Percentiles rank a stretch among this genome's conserved stretches.
These are phyloP conservation scores for Myriangium duriaei DNA, from an alignment of 2,329 filamentous ascomycete species.

Conservation along the genomic window DNA sequence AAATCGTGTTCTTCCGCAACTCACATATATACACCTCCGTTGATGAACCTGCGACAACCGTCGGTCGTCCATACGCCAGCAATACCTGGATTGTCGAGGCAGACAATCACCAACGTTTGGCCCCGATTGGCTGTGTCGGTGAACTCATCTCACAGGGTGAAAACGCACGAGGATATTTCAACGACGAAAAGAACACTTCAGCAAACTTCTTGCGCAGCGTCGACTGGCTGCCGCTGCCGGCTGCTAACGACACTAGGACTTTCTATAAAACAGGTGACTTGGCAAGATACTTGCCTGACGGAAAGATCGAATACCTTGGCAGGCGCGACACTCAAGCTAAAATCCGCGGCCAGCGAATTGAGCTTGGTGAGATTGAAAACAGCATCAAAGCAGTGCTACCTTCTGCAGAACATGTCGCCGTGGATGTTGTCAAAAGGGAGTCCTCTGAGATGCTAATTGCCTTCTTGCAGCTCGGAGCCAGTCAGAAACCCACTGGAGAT, in stretches of 20 bases:
- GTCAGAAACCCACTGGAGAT: background rate
- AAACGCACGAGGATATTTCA: background rate
- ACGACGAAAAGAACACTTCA: background rate
- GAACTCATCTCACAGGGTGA: constrained; percentile 3
- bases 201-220: background rate
- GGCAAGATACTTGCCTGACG: constrained; percentile 58
- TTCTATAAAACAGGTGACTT: constrained; percentile 36
- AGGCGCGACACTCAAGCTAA: constrained; percentile 27
- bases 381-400: constrained; percentile 16
- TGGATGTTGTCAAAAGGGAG: constrained; percentile 23
- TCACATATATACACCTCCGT: background rate
- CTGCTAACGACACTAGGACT: background rate
- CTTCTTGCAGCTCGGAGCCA: background rate
- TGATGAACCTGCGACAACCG: background rate
- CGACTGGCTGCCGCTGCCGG: background rate
- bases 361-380: constrained; percentile 15
- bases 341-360: constrained; percentile 15
- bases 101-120: constrained; percentile 1
- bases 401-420: constrained; percentile 22
- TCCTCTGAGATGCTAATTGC: constrained; percentile 1
- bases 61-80: background rate
- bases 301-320: constrained; percentile 56
- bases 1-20: constrained; percentile 3
- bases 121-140: constrained; percentile 3
- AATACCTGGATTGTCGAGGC: constrained; percentile 6